Base-by-base conservation (phyloP, 306 rosid species). In the Trifolium pratense region DNA sequence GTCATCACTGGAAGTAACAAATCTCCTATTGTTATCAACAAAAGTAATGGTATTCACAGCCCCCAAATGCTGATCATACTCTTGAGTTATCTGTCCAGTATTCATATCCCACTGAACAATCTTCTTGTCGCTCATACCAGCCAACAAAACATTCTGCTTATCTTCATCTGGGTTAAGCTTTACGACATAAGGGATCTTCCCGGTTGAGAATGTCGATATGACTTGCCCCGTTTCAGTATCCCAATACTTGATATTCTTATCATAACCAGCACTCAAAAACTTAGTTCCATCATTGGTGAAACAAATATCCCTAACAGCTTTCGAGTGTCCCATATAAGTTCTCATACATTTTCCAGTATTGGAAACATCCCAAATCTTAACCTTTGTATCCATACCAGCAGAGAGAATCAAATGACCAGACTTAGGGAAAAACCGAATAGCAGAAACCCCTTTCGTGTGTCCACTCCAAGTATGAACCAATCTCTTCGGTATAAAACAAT, bases 81-180 rank as follows among this genome's bases (percentile, higher is more conserved):
- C 99, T 70, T 95, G 97, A n/a, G 96, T 91, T 43, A 95, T 95
- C 85, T 95, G 94, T 11, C 97, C 97, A 0, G 89, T 75, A 51
- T 87, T 90, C 97, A 95, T 95, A 82, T 95, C 99, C 99, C 99
- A 91, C 73, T 95, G 99, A 70, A 95, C 99, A 79, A 95, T 95
- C 90, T 95, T 91, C 84, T 95, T 91, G 81, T 95, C 99, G 70
- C 97, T 95, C 99, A 95, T 95, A 43, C 99, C 97, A 17, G 99
- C 99, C 79, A 95, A 68, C 82, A 95, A 80, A 49, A 95, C 87
- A 77, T 89, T 91, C 84, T 95, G 97, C 84, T 95, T 95, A 82
- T 95, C 99, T 34, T 91, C 97, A 3, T 95, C 96, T 0, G 97
- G 99, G 68, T 95, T 95, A 75, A 95, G 95, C 87, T 83, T 91